These are phyloP conservation scores for Pyrrhoderma noxium DNA, from an alignment of 1,284 basidiomycete species.

Conservation along the genomic window DNA sequence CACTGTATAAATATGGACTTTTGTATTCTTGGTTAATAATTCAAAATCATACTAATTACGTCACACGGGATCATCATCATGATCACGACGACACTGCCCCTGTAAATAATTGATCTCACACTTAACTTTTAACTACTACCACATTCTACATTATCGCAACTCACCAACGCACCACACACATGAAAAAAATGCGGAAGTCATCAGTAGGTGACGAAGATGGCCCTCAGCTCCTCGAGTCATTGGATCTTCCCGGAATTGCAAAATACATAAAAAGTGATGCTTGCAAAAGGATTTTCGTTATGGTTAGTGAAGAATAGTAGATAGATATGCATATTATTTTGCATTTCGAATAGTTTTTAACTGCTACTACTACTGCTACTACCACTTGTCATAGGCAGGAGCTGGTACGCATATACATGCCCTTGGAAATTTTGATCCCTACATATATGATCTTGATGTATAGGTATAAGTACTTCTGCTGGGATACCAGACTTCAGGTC, in stretches of 20 bases:
- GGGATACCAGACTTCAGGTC: conserved; percentile 19
- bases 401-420: not conserved
- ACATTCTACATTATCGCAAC: too few species aligned
- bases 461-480: conserved; percentile 18
- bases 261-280: conserved; percentile 15
- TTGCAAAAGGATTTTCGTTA: conserved; percentile 17
- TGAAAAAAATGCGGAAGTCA: too few species aligned
- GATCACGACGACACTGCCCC: too few species aligned
- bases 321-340: not conserved
- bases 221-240: conserved; percentile 13
- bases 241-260: conserved; percentile 15
- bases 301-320: conserved; percentile 5
- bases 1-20: too few species aligned
- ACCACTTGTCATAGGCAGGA: too few species aligned
- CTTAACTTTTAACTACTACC: too few species aligned
- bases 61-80: too few species aligned
- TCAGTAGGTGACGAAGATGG: not conserved
- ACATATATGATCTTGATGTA: not conserved
- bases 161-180: too few species aligned
- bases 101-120: too few species aligned
- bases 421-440: not conserved
- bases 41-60: too few species aligned
- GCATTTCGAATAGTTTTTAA: not conserved
- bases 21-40: too few species aligned
- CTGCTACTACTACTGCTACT: not conserved